Evolutionary conservation across 2,329 filamentous ascomycete species (phyloP), one percentile per base, ranked within the genome.

Genomic region (Thielaviopsis musarum): DNA sequence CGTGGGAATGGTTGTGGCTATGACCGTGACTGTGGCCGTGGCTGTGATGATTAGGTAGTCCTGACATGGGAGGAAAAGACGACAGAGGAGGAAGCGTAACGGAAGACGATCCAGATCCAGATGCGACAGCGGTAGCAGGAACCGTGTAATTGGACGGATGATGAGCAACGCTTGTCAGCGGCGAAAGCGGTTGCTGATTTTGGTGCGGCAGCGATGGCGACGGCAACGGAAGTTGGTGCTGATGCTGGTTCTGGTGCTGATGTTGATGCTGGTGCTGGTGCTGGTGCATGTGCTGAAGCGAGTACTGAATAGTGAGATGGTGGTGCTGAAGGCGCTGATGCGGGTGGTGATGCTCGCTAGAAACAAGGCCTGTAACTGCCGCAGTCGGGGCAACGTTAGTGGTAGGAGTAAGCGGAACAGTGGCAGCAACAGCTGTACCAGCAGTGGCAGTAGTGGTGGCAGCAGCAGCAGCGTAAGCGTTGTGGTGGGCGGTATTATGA

Each of bases 261-360:
- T 26, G 24, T 6, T 26, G 24, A 6, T 26, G 57, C 12, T 52
- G 57, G 45, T 59, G 57, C 30, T 52, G 52, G 12, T 41, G 51
- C 51, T 59, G 57, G 10, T 41, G 34, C 54, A 53, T 56, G n/a
- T 19, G 57, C 51, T 61, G 60, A 52, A 45, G 54, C 56, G 13
- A n/a, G 15, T 45, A n/a, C 38, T 45, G 38, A n/a, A 45, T 45
- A 45, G 38, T n/a, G 38, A 45, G 17, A 3, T 45, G 38, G 38
- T 59, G 65, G 69, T 68, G 64, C 67, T 71, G 74, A 67, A 81
- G 83, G 73, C 82, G 82, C 67, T 77, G 77, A 63, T 79, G 77
- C 69, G 81, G 78, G 67, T 56, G 52, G 5, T 54, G 59, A 53
- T 56, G 52, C 45, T 54, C 56, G 28, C 45, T 54, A 45, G 38